These are phyloP conservation scores for Penicillium sp. DNA, from an alignment of 2,329 filamentous ascomycete genomes.

Conservation along the genomic window DNA sequence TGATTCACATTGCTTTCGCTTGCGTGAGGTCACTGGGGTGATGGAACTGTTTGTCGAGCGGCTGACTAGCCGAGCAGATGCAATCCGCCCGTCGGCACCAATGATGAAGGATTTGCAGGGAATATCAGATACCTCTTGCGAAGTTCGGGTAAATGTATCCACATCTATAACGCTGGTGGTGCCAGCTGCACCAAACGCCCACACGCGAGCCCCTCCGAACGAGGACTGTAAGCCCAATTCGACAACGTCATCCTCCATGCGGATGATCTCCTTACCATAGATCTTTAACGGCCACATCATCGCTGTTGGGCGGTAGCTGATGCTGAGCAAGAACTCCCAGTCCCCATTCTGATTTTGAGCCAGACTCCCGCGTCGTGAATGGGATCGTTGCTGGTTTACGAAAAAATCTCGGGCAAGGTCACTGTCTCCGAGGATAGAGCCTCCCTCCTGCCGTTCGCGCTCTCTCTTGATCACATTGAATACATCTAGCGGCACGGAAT, in stretches of 20 bases:
- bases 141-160: constrained; percentile 34
- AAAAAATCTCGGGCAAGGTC: constrained; percentile 40
- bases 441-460: constrained; percentile 35
- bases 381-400: constrained; percentile 33
- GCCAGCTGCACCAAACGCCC: constrained; percentile 55
- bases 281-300: constrained; percentile 57
- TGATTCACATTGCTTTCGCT: constrained; percentile 33
- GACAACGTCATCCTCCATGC: constrained; percentile 50
- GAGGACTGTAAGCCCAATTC: constrained; percentile 56
- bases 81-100: constrained; percentile 33
- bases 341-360: constrained; percentile 42
- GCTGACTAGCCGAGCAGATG: constrained; percentile 25
- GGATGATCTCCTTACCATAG: constrained; percentile 55
- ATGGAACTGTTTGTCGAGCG: constrained; percentile 17
- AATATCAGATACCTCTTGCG: constrained; percentile 20
- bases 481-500: constrained; percentile 64
- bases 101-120: constrained; percentile 32
- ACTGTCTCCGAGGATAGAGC: constrained; percentile 39
- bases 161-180: constrained; percentile 55
- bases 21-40: constrained; percentile 26
- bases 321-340: constrained; percentile 47
- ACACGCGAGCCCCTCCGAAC: constrained; percentile 53
- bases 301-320: constrained; percentile 40
- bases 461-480: constrained; percentile 49
- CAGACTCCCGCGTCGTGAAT: constrained; percentile 35